phyloP scores from a whole-genome alignment of 2,329 filamentous ascomycete genomes.

The Hypomyces rosellus region DNA sequence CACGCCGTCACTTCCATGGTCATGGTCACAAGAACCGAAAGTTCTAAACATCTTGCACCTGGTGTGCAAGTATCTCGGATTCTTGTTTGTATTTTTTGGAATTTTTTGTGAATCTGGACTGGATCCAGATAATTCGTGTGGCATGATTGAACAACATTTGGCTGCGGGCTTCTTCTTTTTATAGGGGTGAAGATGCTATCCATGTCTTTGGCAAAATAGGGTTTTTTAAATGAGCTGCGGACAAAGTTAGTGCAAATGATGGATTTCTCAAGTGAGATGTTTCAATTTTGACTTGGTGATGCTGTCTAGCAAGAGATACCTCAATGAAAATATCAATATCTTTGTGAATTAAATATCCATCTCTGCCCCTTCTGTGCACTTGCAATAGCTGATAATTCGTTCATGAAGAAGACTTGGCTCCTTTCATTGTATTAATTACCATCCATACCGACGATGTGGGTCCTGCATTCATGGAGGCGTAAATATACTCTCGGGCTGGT shows the following conservation, averaged over 20 bases:
- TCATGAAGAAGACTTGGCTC: too few relatives aligned
- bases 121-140: slow-evolving; percentile 29
- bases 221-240: slow-evolving; percentile 22
- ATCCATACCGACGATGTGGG: too few relatives aligned
- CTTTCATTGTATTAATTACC: too few relatives aligned
- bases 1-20: slow-evolving; percentile 32
- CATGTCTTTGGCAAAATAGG: slow-evolving; percentile 28
- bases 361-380: too few relatives aligned
- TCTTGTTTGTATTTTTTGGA: slow-evolving; percentile 9
- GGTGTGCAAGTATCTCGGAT: slow-evolving; percentile 5
- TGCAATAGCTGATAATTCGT: too few relatives aligned
- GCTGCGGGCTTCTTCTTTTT: slow-evolving; percentile 25
- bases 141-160: slow-evolving; percentile 31
- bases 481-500: too few relatives aligned
- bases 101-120: slow-evolving; percentile 26
- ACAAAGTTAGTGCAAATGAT: slow-evolving; percentile 18
- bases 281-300: background rate
- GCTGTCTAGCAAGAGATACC: background rate
- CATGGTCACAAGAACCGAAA: slow-evolving; percentile 31
- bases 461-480: too few relatives aligned
- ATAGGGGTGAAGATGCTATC: slow-evolving; percentile 27
- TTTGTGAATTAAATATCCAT: too few relatives aligned
- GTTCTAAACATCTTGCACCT: slow-evolving; percentile 16
- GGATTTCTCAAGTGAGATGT: slow-evolving; percentile 4
- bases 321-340: too few relatives aligned